Percentiles rank a stretch among this genome's conserved stretches.
These are phyloP conservation scores for Hypoxylon sp. DNA, from an alignment of 2,329 filamentous ascomycete genomes.

Conservation along the genomic window DNA sequence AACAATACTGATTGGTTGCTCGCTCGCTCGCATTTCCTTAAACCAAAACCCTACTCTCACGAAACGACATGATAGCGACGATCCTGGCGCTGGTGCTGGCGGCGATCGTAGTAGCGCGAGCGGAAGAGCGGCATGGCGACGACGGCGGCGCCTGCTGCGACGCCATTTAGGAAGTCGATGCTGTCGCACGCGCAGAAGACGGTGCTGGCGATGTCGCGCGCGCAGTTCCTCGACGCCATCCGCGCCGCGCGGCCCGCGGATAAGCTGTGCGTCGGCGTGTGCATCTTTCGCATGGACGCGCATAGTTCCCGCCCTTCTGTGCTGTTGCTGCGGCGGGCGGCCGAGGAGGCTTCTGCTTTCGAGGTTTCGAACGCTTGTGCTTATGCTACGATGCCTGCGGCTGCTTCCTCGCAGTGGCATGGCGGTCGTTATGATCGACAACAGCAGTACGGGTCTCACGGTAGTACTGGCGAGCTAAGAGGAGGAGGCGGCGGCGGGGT, in stretches of 20 bases:
- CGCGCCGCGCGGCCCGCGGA: slow-evolving; percentile 27
- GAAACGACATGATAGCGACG: background rate
- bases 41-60: too few species aligned
- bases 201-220: slow-evolving; percentile 51
- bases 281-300: slow-evolving; percentile 48
- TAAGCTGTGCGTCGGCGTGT: slow-evolving; percentile 46
- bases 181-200: slow-evolving; percentile 47
- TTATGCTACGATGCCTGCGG: background rate
- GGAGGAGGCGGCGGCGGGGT: background rate
- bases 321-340: slow-evolving; percentile 45
- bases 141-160: slow-evolving; percentile 10
- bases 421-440: background rate
- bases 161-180: slow-evolving; percentile 28
- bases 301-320: slow-evolving; percentile 45
- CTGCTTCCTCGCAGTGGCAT: background rate
- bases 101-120: background rate
- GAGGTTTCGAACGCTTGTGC: too few species aligned
- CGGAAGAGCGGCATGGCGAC: slow-evolving; percentile 9
- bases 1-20: background rate
- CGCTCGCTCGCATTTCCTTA: too few species aligned
- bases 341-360: background rate
- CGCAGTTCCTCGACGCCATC: slow-evolving; percentile 45
- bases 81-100: background rate
- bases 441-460: background rate
- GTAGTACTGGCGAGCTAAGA: background rate